Base-by-base conservation (phyloP, 2,329 filamentous ascomycete genomes). In the Alternaria alternata region DNA sequence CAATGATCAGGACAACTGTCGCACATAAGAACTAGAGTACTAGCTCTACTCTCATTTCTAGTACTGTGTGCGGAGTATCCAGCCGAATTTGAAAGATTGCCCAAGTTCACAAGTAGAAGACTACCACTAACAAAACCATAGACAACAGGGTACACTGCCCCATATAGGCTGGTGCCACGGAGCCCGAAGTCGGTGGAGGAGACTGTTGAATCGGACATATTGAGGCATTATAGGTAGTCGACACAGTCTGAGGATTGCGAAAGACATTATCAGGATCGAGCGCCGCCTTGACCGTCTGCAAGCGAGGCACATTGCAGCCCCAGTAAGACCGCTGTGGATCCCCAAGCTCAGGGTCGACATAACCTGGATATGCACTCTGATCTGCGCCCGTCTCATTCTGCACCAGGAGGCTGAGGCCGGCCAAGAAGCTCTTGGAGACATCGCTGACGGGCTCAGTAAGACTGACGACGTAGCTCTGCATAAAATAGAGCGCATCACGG, bases 231-330 rank as follows among this genome's bases (percentile, higher is more conserved):
- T 41, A 20, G n/a, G 20, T 11, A 48, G 44, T 34, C 44, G 44
- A 32, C 18, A 48, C 44, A 22, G 30, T 38, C 48, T 51, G 48
- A 7, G 48, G 48, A 12, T 51, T 51, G 1, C 32, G 48, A 16
- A 51, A 51, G 48, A 51, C 48, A 8, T 51, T 51, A 51, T 51
- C 48, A 39, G 48, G 48, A 9, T 51, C 48, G 20, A 39, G 26
- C 1, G 48, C 48, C 8, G 48, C 48, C 48, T 51, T 51, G 3
- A 51, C 20, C 22, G 26, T 32, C 32, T 51, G 48, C 2, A 51
- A 4, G 1, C 48, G 48, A 3, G 1, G 48, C 48, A 51, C 16
- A 28, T 51, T 51, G 32, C 34, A 34, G 14, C 48, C 48, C 48
- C 48, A 51, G 48, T 51, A 51, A 20, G 48, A 36, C 20, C n/a